A percentile compares a stretch with the other conserved stretches of the same genome.
phyloP scores from a whole-genome alignment of 2,329 filamentous ascomycete genomes.

The Emmonsiellopsis sp. region DNA sequence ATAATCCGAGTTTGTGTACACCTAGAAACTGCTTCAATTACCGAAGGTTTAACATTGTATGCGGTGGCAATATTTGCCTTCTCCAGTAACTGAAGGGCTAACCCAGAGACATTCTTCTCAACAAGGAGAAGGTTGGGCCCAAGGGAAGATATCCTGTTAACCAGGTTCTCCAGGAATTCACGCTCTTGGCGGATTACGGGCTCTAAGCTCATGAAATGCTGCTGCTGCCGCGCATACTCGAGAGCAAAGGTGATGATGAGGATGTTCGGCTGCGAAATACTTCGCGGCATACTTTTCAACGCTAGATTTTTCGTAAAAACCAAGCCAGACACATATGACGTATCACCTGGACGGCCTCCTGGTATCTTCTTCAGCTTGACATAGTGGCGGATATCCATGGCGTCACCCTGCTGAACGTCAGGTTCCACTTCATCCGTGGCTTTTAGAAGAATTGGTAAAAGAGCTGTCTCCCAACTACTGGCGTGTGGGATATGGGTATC shows the following conservation, averaged over 20 bases:
- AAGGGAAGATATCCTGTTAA: constrained; percentile 80
- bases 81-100: constrained; percentile 79
- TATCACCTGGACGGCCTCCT: constrained; percentile 80
- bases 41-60: constrained; percentile 93
- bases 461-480: constrained; percentile 75
- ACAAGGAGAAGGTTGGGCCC: constrained; percentile 81
- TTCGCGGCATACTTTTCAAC: constrained; percentile 88
- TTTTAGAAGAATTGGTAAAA: constrained; percentile 80
- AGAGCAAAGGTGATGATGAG: constrained; percentile 90
- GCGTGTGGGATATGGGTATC: constrained; percentile 66
- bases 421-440: constrained; percentile 93
- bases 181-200: constrained; percentile 94
- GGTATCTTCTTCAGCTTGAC: constrained; percentile 96
- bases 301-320: constrained; percentile 97
- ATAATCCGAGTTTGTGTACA: constrained; percentile 89
- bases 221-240: constrained; percentile 85
- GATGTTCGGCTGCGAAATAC: constrained; percentile 73
- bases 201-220: constrained; percentile 96
- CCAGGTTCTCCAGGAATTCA: constrained; percentile 83
- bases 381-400: constrained; percentile 95
- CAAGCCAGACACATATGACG: constrained; percentile 90
- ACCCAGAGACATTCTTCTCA: constrained; percentile 82
- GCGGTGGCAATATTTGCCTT: constrained; percentile 86
- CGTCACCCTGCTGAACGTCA: constrained; percentile 79
- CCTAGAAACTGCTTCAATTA: constrained; percentile 87